Evolutionary conservation across 352 stramenopile genomes (phyloP).

Genomic region (Globisporangium yorkense): DNA sequence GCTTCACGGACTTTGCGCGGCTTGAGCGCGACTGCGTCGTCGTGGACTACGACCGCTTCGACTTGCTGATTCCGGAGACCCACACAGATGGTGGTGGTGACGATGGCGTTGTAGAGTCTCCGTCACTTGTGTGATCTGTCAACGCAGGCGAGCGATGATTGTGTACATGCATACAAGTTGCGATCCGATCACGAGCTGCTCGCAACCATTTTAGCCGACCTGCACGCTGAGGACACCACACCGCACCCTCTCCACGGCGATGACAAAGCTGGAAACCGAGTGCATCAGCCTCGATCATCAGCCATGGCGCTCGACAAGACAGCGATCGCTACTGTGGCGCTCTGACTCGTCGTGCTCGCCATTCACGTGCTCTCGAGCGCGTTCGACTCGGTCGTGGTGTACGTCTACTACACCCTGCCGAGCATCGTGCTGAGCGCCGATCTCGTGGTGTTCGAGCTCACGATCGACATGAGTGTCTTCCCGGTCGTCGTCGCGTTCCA

Average conservation of each 20-base stretch:
- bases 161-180: background rate
- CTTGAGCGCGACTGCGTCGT: constrained; percentile 57
- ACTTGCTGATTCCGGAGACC: constrained; percentile 35
- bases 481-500: constrained; percentile 11
- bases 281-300: background rate
- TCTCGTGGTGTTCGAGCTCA: constrained; percentile 7
- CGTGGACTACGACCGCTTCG: constrained; percentile 69
- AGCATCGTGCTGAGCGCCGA: background rate
- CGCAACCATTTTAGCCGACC: no score
- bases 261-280: no score
- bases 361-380: constrained; percentile 1
- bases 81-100: background rate
- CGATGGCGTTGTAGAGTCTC: background rate
- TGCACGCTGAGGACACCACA: background rate
- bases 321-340: background rate
- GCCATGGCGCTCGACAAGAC: constrained; percentile 1
- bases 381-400: constrained; percentile 1
- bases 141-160: background rate
- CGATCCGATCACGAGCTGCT: no score
- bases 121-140: background rate
- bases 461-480: constrained; percentile 17
- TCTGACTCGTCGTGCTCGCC: constrained; percentile 3
- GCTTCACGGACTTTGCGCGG: constrained; percentile 72
- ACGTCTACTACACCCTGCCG: constrained; percentile 4
- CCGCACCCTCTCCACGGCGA: background rate